Percentiles rank a stretch among this genome's conserved stretches.
Conservation (phyloP, 768 basidiomycete species). For the Mycena rebaudengoi region DNA sequence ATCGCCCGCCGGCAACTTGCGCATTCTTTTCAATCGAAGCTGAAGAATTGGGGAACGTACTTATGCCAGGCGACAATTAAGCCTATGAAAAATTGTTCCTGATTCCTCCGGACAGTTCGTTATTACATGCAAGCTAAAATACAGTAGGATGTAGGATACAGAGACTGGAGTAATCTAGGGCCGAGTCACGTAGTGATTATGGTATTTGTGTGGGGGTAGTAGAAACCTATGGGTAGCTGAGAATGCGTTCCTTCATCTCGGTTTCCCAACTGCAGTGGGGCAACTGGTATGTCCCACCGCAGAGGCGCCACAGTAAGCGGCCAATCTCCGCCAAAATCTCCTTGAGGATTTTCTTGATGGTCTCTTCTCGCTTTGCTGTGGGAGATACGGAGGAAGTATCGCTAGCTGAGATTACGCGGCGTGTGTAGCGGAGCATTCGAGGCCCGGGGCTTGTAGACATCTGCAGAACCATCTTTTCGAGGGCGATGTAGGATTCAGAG, state of each 20-base stretch:
- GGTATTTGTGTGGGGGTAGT: not conserved
- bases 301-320: conserved; percentile 48
- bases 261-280: conserved; percentile 68
- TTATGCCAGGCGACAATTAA: too few relatives aligned
- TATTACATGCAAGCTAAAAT: too few relatives aligned
- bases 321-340: conserved; percentile 32
- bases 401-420: not conserved
- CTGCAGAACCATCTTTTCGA: not conserved
- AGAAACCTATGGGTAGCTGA: conserved; percentile 62
- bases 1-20: too few relatives aligned
- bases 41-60: too few relatives aligned
- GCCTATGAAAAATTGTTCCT: too few relatives aligned
- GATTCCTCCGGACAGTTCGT: too few relatives aligned
- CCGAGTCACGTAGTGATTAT: not conserved
- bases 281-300: conserved; percentile 57
- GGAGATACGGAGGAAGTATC: conserved; percentile 10
- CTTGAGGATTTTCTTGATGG: conserved; percentile 41
- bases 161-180: not conserved
- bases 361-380: conserved; percentile 17
- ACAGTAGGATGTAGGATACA: conserved; percentile 19
- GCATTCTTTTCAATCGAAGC: too few relatives aligned
- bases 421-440: conserved; percentile 19
- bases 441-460: not conserved
- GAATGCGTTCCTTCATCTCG: conserved; percentile 67
- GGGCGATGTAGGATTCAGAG: conserved; percentile 45